Conservation (phyloP, 1,139 yeast species). For the Lodderomyces theae region DNA sequence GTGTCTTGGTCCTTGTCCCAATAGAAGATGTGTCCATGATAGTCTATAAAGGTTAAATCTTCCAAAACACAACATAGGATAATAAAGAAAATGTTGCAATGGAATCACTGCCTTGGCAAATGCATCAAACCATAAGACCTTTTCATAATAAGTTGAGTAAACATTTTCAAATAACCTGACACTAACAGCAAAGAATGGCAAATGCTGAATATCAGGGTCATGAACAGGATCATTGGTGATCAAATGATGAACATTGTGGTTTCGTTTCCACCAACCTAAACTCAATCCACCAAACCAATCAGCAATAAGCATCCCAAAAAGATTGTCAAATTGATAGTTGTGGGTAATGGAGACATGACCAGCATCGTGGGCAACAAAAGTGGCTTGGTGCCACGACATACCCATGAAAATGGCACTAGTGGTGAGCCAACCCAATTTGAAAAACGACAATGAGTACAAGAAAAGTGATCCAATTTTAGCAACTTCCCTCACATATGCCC, state of each 20-base stretch:
- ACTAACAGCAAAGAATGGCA: conserved; percentile 88
- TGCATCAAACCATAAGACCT: conserved; percentile 62
- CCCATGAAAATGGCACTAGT: conserved; percentile 69
- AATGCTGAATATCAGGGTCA: conserved; percentile 91
- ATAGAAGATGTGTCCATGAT: conserved; percentile 72
- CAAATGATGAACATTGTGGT: conserved; percentile 87
- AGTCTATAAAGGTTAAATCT: conserved; percentile 80
- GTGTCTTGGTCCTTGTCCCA: conserved; percentile 72
- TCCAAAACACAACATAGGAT: conserved; percentile 79
- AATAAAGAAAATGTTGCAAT: conserved; percentile 68
- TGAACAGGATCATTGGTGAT: conserved; percentile 89
- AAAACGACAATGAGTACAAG: conserved; percentile 48
- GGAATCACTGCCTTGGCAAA: conserved; percentile 58
- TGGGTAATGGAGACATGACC: conserved; percentile 86
- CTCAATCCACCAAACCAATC: conserved; percentile 85
- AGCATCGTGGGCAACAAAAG: conserved; percentile 86
- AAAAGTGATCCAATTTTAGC: conserved; percentile 58
- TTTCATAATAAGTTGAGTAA: conserved; percentile 78
- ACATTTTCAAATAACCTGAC: conserved; percentile 63
- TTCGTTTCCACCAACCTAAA: conserved; percentile 92
- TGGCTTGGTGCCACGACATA: conserved; percentile 84
- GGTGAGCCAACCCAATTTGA: conserved; percentile 43
- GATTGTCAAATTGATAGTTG: conserved; percentile 71
- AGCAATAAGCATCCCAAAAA: conserved; percentile 71
- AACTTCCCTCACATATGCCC: conserved; percentile 66